A percentile compares a stretch with the other conserved stretches of the same genome.
Evolutionary conservation across 768 basidiomycete genomes (phyloP).

Genomic region (Lentinula lateritia): DNA sequence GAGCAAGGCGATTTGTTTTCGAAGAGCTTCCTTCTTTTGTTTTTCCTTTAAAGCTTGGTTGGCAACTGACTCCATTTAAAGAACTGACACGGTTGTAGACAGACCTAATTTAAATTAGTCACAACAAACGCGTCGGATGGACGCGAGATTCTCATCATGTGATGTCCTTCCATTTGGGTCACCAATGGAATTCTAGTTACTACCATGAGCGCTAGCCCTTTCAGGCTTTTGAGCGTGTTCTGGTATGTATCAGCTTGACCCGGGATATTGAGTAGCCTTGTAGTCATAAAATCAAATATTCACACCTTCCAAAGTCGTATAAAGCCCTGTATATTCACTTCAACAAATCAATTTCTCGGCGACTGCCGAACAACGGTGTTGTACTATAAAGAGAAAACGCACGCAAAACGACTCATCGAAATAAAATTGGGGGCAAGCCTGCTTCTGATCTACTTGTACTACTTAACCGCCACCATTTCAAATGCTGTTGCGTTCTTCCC

Average conservation of each 20-base stretch:
- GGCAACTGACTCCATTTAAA: conserved; percentile 51
- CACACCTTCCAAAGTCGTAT: not conserved
- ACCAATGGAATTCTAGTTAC: too few relatives aligned
- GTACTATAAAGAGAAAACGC: not conserved
- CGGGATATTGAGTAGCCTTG: too few relatives aligned
- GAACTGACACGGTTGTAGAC: not conserved
- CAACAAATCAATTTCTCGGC: not conserved
- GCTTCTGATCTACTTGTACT: not conserved
- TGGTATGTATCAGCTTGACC: too few relatives aligned
- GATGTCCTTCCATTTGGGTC: not conserved
- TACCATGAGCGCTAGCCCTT: too few relatives aligned
- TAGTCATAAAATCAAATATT: too few relatives aligned
- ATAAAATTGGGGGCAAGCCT: not conserved
- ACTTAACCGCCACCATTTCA: not conserved
- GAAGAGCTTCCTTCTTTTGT: conserved; percentile 42
- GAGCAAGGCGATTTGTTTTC: conserved; percentile 48
- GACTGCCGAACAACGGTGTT: not conserved
- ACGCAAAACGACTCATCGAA: conserved; percentile 2
- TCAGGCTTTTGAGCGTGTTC: not conserved
- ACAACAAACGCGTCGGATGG: not conserved
- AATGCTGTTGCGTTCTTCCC: not conserved
- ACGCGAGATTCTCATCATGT: not conserved
- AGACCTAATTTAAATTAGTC: not conserved
- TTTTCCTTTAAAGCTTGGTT: conserved; percentile 31
- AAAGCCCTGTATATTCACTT: not conserved